Conservation (phyloP, 2,329 filamentous ascomycete species). For the Diaporthe caulivora region DNA sequence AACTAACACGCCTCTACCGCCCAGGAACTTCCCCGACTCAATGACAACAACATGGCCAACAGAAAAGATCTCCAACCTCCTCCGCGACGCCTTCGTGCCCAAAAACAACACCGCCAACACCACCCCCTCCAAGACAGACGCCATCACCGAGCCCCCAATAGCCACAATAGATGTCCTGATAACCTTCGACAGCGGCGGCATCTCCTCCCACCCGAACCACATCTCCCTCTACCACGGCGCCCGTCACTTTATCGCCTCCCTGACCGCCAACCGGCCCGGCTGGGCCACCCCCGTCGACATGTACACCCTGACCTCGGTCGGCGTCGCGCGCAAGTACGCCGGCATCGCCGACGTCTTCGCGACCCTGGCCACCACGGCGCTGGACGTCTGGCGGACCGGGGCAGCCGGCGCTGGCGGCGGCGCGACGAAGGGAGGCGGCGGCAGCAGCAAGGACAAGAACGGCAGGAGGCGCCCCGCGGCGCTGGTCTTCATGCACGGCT, state of each 20-base stretch:
- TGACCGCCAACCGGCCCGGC: constrained; percentile 74
- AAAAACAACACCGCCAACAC: constrained; percentile 55
- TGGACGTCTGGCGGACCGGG: constrained; percentile 43
- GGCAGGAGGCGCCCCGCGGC: constrained; percentile 64
- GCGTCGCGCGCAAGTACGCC: constrained; percentile 83
- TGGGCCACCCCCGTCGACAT: constrained; percentile 82
- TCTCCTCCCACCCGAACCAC: constrained; percentile 95
- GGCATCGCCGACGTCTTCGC: constrained; percentile 81
- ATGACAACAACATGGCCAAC: constrained; percentile 86
- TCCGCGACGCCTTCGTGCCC: constrained; percentile 81
- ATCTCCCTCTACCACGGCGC: constrained; percentile 89
- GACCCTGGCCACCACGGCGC: constrained; percentile 72
- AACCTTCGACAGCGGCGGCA: constrained; percentile 87
- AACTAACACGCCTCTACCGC: neutral
- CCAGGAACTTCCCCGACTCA: constrained; percentile 83
- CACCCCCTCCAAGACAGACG: constrained; percentile 42
- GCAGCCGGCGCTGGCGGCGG: constrained; percentile 43
- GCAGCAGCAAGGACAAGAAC: neutral
- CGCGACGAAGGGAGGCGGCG: too few relatives aligned
- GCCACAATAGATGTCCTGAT: constrained; percentile 83
- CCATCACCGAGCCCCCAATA: constrained; percentile 49
- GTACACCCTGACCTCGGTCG: constrained; percentile 84
- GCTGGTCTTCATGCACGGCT: constrained; percentile 79
- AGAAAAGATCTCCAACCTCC: constrained; percentile 75
- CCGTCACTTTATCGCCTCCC: constrained; percentile 74